Percentiles rank a stretch among this genome's conserved stretches.
Evolutionary conservation across 352 stramenopile species (phyloP).

Genomic region (Phytophthora vignae): DNA sequence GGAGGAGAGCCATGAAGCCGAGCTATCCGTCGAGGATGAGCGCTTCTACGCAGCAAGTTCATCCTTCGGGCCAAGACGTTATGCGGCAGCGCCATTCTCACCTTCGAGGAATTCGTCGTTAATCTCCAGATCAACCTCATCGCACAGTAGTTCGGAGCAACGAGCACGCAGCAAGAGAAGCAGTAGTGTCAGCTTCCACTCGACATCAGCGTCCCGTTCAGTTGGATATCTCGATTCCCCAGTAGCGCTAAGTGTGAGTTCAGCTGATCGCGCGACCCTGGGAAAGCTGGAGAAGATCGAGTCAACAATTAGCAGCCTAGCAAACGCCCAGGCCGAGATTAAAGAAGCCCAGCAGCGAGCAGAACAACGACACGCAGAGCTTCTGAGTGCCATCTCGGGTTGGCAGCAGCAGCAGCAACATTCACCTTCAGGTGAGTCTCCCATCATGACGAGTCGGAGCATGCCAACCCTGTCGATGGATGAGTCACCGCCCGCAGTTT

Average conservation of each 20-base stretch:
- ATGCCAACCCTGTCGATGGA: slow-evolving; percentile 10
- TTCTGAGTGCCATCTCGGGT: slow-evolving; percentile 44
- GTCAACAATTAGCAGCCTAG: slow-evolving; percentile 45
- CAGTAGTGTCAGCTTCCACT: slow-evolving; percentile 12
- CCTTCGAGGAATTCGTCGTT: slow-evolving; percentile 25
- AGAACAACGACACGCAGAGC: slow-evolving; percentile 44
- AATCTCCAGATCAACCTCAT: slow-evolving; percentile 14
- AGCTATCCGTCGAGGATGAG: slow-evolving; percentile 20
- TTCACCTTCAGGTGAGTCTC: not conserved
- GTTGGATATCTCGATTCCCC: slow-evolving; percentile 6
- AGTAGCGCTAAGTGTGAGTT: slow-evolving; percentile 9
- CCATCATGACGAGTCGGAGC: slow-evolving; percentile 15
- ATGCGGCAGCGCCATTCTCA: slow-evolving; percentile 15
- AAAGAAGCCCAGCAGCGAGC: slow-evolving; percentile 48
- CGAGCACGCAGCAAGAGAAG: slow-evolving; percentile 18
- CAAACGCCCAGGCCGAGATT: slow-evolving; percentile 51
- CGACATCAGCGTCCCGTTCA: not conserved
- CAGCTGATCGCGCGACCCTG: slow-evolving; percentile 27
- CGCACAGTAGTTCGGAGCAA: slow-evolving; percentile 22
- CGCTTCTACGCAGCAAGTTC: slow-evolving; percentile 26
- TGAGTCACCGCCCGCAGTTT: slow-evolving; percentile 5
- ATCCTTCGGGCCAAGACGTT: slow-evolving; percentile 19
- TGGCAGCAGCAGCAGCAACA: slow-evolving; percentile 32
- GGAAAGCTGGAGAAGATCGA: slow-evolving; percentile 66
- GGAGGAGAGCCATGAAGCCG: slow-evolving; percentile 14